Evolutionary conservation across 805 yeast genomes (phyloP), one percentile per base, ranked within the genome.

Genomic region (Ogataea haglerorum): DNA sequence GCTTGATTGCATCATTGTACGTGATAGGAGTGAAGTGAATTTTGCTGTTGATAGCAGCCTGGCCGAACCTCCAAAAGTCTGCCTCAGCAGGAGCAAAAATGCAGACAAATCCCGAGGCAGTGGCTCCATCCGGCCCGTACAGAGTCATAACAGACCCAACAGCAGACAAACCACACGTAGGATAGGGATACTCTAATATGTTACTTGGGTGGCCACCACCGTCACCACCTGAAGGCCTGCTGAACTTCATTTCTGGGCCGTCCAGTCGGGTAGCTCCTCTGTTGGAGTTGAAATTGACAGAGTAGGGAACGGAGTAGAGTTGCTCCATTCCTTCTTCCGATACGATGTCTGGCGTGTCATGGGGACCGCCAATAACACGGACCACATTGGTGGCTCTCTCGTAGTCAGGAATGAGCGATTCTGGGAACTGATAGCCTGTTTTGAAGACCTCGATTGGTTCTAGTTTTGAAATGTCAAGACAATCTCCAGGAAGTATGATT

Each of bases 91-190:
- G 95, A 43, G 91, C 97, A 5, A 95, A 96, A 57, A 88, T 84
- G 65, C 98, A 93, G 21, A 91, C 96, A 59, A 91, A 93, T 0
- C 99, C 99, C 57, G 98, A 98, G 45, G 93, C 76, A 8, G 96
- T 85, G 31, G 98, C 98, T 47, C 98, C 98, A 67, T 91, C 99
- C 59, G 96, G 86, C 3, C 97, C 88, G 61, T 93, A 75, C 49
- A 91, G 86, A 29, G 93, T 97, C 3, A 98, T 97, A 63, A 89
- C 96, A 64, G 93, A 97, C 63, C 99, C 99, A 26, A 98, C 93
- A 59, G 91, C 91, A 66, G 91, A 93, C 61, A 91, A 82, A 17
- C 98, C 98, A 54, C 99, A 98, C 30, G 89, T 69, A 0, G 98
- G 88, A 62, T 91, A 91, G 38, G 90, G 98, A 59, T 90, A 93